Evolutionary conservation across 805 yeast species (phyloP).

Genomic region (Yarrowia keelungensis): DNA sequence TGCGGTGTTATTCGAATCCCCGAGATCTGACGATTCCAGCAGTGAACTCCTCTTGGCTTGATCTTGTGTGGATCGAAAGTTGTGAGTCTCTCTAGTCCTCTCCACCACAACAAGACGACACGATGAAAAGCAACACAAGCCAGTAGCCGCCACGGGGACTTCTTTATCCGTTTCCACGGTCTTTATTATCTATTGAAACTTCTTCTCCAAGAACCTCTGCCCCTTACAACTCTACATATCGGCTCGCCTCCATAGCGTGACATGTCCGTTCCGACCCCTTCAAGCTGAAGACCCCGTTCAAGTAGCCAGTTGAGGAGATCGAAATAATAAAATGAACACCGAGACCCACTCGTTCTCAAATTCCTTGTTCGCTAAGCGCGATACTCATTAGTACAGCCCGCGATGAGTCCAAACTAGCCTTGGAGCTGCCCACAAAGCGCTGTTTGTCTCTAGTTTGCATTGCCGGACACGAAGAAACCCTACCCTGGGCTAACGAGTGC

Average conservation of each 20-base stretch:
- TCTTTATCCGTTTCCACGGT: not conserved
- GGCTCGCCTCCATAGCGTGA: not conserved
- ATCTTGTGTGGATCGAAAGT: not conserved
- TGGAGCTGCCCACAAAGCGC: not conserved
- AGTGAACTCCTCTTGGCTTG: not conserved
- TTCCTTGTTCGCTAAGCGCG: not conserved
- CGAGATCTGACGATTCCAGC: not conserved
- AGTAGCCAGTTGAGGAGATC: not conserved
- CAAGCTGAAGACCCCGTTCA: no score
- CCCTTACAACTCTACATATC: not conserved
- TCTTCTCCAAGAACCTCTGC: not conserved
- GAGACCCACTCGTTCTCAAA: not conserved
- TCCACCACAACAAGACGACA: not conserved
- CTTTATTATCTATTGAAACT: not conserved
- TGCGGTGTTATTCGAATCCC: not conserved
- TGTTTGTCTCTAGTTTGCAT: conserved; percentile 18
- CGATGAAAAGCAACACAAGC: not conserved
- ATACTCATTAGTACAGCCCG: conserved; percentile 12
- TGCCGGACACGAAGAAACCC: conserved; percentile 6
- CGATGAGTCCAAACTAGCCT: conserved; percentile 26
- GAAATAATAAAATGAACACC: not conserved
- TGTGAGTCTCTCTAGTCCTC: not conserved
- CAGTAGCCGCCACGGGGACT: not conserved
- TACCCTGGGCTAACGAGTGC: not conserved
- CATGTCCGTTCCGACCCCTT: not conserved